These are phyloP conservation scores for Penicillium robsamsonii DNA, from an alignment of 495 filamentous ascomycete species.

Conservation along the genomic window DNA sequence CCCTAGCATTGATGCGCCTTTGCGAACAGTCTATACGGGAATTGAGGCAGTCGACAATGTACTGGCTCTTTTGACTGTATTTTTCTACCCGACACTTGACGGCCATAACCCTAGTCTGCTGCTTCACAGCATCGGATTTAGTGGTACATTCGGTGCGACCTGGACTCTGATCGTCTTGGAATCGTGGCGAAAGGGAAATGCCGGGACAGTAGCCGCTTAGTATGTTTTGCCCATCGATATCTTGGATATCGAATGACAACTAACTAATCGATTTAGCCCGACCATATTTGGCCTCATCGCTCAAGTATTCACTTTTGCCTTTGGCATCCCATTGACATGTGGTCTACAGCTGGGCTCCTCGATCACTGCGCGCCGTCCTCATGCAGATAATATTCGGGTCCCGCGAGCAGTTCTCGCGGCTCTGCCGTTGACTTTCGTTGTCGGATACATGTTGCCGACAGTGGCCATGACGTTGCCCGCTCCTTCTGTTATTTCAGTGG, in stretches of 20 bases:
- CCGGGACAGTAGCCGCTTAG: constrained; percentile 51
- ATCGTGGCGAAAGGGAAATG: constrained; percentile 54
- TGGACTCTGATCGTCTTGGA: constrained; percentile 58
- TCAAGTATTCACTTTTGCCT: constrained; percentile 54
- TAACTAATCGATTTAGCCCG: constrained; percentile 33
- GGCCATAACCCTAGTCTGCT: constrained; percentile 43
- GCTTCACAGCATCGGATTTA: constrained; percentile 50
- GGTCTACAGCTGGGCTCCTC: constrained; percentile 54
- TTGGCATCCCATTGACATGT: constrained; percentile 52
- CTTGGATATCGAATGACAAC: background rate
- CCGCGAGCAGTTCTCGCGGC: constrained; percentile 46
- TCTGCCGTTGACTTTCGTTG: constrained; percentile 45
- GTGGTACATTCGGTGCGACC: constrained; percentile 53
- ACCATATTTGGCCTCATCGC: constrained; percentile 51
- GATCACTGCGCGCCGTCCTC: constrained; percentile 44
- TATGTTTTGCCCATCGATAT: constrained; percentile 28
- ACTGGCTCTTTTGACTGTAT: constrained; percentile 46
- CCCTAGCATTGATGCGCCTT: constrained; percentile 38
- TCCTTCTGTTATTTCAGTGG: constrained; percentile 40
- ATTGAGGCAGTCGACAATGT: constrained; percentile 46
- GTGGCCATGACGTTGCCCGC: constrained; percentile 52
- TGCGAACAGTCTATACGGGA: constrained; percentile 52
- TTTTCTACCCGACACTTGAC: constrained; percentile 58
- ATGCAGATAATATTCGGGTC: constrained; percentile 47
- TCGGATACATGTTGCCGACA: constrained; percentile 53